Evolutionary conservation across 2,329 filamentous ascomycete genomes (phyloP).

Genomic region (Alternaria ethzedia): DNA sequence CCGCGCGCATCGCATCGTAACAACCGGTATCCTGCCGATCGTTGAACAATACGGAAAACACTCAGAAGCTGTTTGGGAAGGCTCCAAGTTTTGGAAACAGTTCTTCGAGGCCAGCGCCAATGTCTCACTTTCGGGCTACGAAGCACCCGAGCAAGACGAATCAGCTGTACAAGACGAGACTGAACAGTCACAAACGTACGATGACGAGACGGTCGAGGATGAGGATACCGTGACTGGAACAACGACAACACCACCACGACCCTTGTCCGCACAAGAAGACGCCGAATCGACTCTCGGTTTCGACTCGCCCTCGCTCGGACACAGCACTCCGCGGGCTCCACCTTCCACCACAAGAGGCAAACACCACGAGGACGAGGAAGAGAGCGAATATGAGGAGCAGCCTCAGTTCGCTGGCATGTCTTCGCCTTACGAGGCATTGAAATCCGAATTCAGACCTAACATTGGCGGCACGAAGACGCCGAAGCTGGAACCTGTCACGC

Average conservation of each 20-base stretch:
- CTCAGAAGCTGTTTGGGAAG: slow-evolving; percentile 93
- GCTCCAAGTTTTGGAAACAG: slow-evolving; percentile 99
- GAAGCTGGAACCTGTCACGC: slow-evolving; percentile 44
- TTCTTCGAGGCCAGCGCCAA: slow-evolving; percentile 99
- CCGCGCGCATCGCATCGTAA: slow-evolving; percentile 94
- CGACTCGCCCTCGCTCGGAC: slow-evolving; percentile 61
- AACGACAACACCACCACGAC: slow-evolving; percentile 54
- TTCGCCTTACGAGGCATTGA: slow-evolving; percentile 78
- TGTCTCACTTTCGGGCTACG: slow-evolving; percentile 93
- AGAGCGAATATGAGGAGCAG: slow-evolving; percentile 30
- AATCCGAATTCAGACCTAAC: slow-evolving; percentile 71
- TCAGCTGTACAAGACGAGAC: slow-evolving; percentile 55
- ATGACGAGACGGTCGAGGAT: slow-evolving; percentile 53
- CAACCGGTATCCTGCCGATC: slow-evolving; percentile 86
- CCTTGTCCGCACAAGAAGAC: slow-evolving; percentile 44
- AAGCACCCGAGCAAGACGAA: slow-evolving; percentile 72
- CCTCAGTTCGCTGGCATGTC: slow-evolving; percentile 68
- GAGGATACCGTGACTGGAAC: slow-evolving; percentile 39
- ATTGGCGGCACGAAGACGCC: slow-evolving; percentile 54
- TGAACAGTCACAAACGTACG: slow-evolving; percentile 45
- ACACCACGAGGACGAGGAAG: slow-evolving; percentile 12
- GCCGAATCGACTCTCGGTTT: slow-evolving; percentile 69
- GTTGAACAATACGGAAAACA: slow-evolving; percentile 96
- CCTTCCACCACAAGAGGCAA: slow-evolving; percentile 24
- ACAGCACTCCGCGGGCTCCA: slow-evolving; percentile 66